Evolutionary conservation across 2,329 filamentous ascomycete genomes (phyloP).

Genomic region (Fusarium sarcochroum): DNA sequence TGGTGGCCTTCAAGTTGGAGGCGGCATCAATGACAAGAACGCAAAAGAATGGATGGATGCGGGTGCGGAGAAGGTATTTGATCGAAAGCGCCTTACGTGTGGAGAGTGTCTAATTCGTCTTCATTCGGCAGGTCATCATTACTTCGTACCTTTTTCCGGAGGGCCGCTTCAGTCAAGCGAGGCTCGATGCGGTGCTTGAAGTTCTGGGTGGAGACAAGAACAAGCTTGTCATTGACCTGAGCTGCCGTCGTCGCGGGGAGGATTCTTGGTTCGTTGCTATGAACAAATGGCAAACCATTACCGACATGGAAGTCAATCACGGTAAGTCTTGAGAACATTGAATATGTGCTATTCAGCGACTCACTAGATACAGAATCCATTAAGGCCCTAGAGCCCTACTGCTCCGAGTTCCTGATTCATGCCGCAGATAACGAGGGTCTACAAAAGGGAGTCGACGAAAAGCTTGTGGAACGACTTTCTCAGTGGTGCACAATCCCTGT

Average conservation of each 20-base stretch:
- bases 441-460: conserved; percentile 90
- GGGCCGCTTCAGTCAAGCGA: conserved; percentile 82
- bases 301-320: conserved; percentile 92
- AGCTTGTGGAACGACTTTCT: conserved; percentile 81
- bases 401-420: conserved; percentile 96
- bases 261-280: conserved; percentile 96
- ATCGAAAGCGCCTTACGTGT: not conserved
- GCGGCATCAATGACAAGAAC: conserved; percentile 91
- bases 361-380: conserved; percentile 76
- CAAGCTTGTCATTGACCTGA: conserved; percentile 94
- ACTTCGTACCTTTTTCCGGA: conserved; percentile 94
- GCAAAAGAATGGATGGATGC: conserved; percentile 87
- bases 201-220: conserved; percentile 80
- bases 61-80: conserved; percentile 86
- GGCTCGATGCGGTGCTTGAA: conserved; percentile 80
- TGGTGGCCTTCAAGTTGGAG: conserved; percentile 86
- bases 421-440: conserved; percentile 97
- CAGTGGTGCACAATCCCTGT: conserved; percentile 93
- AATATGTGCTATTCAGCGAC: conserved; percentile 12
- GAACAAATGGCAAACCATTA: conserved; percentile 99
- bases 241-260: conserved; percentile 81
- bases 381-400: conserved; percentile 85
- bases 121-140: conserved; percentile 83
- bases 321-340: conserved; percentile 63
- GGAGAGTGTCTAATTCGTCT: conserved; percentile 15